Percentiles rank a stretch among this genome's conserved stretches.
Conservation (phyloP, 306 rosid species). For the Herpetospermum pedunculosum region DNA sequence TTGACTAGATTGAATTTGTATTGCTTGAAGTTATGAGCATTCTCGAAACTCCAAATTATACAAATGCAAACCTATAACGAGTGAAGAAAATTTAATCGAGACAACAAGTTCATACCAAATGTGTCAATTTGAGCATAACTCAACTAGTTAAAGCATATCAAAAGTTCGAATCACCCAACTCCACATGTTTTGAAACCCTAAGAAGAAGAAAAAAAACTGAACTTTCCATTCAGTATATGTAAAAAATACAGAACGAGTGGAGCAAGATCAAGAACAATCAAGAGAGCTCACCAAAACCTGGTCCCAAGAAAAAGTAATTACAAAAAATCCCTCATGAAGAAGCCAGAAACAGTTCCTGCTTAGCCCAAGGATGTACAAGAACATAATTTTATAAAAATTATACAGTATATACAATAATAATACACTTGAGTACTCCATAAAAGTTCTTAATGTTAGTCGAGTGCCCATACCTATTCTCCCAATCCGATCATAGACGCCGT, state of each 20-base stretch:
- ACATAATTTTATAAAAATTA: not conserved
- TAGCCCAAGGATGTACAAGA: not conserved
- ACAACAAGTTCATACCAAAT: no score
- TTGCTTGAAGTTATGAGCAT: no score
- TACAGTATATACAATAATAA: not conserved
- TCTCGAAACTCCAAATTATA: no score
- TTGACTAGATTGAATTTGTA: no score
- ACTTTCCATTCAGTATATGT: no score
- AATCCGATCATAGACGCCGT: not conserved
- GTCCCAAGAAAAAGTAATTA: not conserved
- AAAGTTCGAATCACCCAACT: no score
- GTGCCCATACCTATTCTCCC: not conserved
- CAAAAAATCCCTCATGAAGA: not conserved
- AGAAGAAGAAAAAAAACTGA: no score
- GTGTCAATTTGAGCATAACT: no score
- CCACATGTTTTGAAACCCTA: no score
- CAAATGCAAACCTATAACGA: no score
- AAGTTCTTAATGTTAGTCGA: not conserved
- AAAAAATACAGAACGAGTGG: not conserved
- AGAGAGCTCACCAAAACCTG: not conserved
- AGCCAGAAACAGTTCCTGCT: not conserved
- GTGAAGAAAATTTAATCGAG: no score
- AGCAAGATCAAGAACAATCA: not conserved
- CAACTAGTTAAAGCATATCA: no score
- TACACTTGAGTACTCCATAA: not conserved